Conservation (phyloP, 148 eudicot genomes). For the Persicaria maculosa region DNA sequence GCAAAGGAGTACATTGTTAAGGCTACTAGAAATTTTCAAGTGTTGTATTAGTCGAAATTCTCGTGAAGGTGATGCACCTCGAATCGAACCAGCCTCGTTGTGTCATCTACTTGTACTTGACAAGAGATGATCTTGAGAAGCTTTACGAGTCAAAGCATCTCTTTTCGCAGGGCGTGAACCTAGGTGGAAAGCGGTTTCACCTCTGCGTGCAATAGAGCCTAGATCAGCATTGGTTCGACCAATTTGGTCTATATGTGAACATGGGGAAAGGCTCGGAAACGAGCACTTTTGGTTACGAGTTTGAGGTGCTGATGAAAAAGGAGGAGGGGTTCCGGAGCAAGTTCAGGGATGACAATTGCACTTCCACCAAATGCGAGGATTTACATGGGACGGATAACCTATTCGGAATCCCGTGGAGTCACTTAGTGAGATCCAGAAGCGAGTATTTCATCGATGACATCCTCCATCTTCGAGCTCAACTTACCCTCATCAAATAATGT, state of each 20-base stretch:
- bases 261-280: too few species aligned
- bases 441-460: background rate
- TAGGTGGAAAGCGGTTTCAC: background rate
- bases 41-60: too few species aligned
- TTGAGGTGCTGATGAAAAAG: background rate
- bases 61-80: background rate
- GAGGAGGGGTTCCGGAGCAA: background rate
- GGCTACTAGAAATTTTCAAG: conserved; percentile 50
- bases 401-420: background rate
- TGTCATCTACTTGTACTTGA: background rate
- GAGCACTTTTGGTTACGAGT: background rate
- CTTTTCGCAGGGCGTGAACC: background rate
- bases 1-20: conserved; percentile 57
- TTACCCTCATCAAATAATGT: background rate
- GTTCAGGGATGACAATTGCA: background rate
- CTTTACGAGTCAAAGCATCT: background rate
- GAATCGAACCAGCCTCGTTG: background rate
- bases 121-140: background rate
- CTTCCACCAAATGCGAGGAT: background rate
- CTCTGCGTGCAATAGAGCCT: too few species aligned
- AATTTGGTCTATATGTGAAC: too few species aligned
- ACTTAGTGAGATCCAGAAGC: background rate
- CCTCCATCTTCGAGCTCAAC: background rate
- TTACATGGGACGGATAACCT: background rate
- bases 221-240: too few species aligned